Evolutionary conservation across 768 basidiomycete species (phyloP), one percentile per base, ranked within the genome.

Genomic region (Megacollybia marginata): DNA sequence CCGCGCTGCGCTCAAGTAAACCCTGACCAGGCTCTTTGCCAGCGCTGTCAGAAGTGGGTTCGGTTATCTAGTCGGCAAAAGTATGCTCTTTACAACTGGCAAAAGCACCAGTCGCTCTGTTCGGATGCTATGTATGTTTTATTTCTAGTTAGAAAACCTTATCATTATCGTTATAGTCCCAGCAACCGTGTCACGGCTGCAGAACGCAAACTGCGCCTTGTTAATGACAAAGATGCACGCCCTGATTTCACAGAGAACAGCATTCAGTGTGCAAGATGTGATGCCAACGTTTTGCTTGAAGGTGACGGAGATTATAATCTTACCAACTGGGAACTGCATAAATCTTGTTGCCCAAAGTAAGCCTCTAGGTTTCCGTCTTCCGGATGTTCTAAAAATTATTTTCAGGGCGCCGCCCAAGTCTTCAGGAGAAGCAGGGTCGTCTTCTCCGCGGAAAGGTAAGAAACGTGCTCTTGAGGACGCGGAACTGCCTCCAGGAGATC

Each of bases 191-290:
- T 85, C 34, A 77, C 81, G 8, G 73, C 77, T 15, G 76, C 80
- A 13, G 79, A 84, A 54, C 72, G 85, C 50, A 82, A 79, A 63
- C 63, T 85, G 33, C 64, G 66, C 48, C 63, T 88, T 51, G 70
- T 85, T 32, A 87, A 85, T 54, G 85, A 88, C 60, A 57, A 76
- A 20, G 79, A 81, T 55, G 83, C 72, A 40, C 77, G 74, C 62
- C 57, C 61, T 40, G 19, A 8, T 0, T 82, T 76, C 57, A 67
- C 73, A 7, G 49, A 69, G 0, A 60, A 61, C 33, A 63, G 62
- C 49, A 75, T 85, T 18, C 67, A 71, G 16, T 88, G 85, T 62
- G 62, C 61, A 13, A 58, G 65, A 9, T 88, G 85, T 62, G 68
- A 69, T 33, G 53, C 48, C n/a, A 64, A 57, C 38, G 67, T 87